phyloP scores from a whole-genome alignment of 176 grass and related monocot species.

The Hsuehochloa calcarea region DNA sequence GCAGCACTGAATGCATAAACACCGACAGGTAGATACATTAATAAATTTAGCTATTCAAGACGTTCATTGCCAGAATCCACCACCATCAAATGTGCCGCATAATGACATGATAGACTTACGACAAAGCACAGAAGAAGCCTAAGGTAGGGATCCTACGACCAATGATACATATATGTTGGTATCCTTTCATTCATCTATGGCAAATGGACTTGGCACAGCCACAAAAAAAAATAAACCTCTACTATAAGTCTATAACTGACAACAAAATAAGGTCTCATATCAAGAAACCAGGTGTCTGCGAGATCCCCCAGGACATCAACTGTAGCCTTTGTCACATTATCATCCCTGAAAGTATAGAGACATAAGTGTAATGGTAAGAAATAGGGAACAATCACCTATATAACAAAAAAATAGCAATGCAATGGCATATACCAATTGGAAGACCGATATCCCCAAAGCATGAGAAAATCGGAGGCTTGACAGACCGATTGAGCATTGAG shows the following conservation, averaged over 20 bases:
- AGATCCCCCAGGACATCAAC: slow-evolving; percentile 83
- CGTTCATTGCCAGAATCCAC: slow-evolving; percentile 29
- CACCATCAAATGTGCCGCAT: slow-evolving; percentile 24
- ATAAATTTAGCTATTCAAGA: slow-evolving; percentile 44
- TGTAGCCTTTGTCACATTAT: slow-evolving; percentile 76
- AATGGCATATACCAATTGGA: slow-evolving; percentile 80
- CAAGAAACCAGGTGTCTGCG: slow-evolving; percentile 66
- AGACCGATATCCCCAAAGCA: slow-evolving; percentile 89
- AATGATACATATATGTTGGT: slow-evolving; percentile 44
- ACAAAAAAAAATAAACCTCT: slow-evolving; percentile 41
- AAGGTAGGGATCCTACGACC: slow-evolving; percentile 43
- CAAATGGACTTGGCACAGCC: slow-evolving; percentile 49
- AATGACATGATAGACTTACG: slow-evolving; percentile 26
- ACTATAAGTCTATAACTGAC: neutral
- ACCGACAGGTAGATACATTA: slow-evolving; percentile 28
- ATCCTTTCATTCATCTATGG: slow-evolving; percentile 41
- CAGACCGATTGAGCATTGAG: slow-evolving; percentile 73
- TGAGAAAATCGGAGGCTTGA: slow-evolving; percentile 82
- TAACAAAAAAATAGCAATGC: neutral
- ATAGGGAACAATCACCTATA: slow-evolving; percentile 1
- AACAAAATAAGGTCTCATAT: slow-evolving; percentile 24
- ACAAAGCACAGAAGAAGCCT: slow-evolving; percentile 35
- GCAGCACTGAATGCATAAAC: slow-evolving; percentile 21
- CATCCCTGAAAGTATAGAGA: slow-evolving; percentile 52
- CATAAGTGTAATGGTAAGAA: neutral